Evolutionary conservation across 192 early-diverging fungal species (phyloP).

Genomic region (Oehlia diaphana): DNA sequence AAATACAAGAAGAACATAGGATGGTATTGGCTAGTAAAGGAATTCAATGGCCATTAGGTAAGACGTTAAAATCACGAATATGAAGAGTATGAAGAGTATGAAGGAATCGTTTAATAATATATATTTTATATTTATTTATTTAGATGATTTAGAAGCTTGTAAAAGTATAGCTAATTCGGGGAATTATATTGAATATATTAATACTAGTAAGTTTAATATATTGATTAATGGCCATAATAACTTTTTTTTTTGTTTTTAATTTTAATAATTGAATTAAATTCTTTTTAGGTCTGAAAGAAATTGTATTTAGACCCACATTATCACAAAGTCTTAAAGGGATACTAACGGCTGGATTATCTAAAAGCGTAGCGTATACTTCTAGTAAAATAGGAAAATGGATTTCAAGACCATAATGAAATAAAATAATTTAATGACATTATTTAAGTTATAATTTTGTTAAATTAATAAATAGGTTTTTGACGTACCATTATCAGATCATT

Average conservation of each 20-base stretch:
- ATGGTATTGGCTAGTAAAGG: conserved; percentile 24
- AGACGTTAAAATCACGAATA: no score
- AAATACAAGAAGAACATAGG: conserved; percentile 48
- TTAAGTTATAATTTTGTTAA: not conserved
- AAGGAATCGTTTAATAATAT: not conserved
- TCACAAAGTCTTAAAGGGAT: conserved; percentile 92
- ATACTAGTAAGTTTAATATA: conserved; percentile 11
- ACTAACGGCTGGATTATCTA: conserved; percentile 78
- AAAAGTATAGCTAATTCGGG: conserved; percentile 14
- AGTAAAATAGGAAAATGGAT: conserved; percentile 60
- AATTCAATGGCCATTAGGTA: conserved; percentile 13
- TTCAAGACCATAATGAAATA: conserved; percentile 26
- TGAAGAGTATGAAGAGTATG: not conserved
- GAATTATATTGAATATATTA: conserved; percentile 10
- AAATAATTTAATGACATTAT: not conserved
- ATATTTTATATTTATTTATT: not conserved
- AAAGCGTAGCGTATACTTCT: conserved; percentile 61
- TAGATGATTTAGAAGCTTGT: conserved; percentile 16
- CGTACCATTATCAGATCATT: no score
- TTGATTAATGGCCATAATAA: no score
- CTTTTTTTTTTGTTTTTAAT: no score
- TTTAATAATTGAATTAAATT: not conserved
- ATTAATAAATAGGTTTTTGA: no score
- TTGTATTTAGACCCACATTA: conserved; percentile 78
- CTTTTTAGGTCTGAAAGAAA: conserved; percentile 30